A percentile compares a stretch with the other conserved stretches of the same genome.
phyloP scores from a whole-genome alignment of 345 rosid species.

The Excoecaria agallocha region DNA sequence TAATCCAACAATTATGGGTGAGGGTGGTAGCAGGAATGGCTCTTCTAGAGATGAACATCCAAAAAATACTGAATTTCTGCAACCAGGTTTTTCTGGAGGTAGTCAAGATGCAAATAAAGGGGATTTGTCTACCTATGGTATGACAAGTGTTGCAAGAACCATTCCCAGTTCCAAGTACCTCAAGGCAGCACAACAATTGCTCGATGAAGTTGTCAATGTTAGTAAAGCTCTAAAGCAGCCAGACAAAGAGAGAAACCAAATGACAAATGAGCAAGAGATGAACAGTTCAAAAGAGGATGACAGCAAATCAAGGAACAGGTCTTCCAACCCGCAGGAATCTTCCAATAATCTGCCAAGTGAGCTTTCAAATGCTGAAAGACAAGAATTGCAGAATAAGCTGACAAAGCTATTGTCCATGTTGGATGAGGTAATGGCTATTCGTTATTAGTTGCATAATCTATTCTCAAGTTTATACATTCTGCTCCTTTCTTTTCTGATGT shows the following conservation, averaged over 20 bases:
- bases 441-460: background rate
- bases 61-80: slow-evolving; percentile 50
- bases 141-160: slow-evolving; percentile 52
- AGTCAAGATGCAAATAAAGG: slow-evolving; percentile 46
- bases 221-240: slow-evolving; percentile 64
- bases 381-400: slow-evolving; percentile 79
- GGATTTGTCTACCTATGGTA: slow-evolving; percentile 53
- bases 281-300: slow-evolving; percentile 44
- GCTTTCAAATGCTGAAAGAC: slow-evolving; percentile 73
- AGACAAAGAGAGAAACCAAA: slow-evolving; percentile 45
- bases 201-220: slow-evolving; percentile 79
- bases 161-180: slow-evolving; percentile 68
- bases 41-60: slow-evolving; percentile 53
- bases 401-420: slow-evolving; percentile 79
- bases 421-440: slow-evolving; percentile 57
- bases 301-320: slow-evolving; percentile 42
- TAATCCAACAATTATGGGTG: slow-evolving; percentile 39
- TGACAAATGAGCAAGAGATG: slow-evolving; percentile 37
- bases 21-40: slow-evolving; percentile 43
- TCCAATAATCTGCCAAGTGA: slow-evolving; percentile 40
- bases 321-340: slow-evolving; percentile 40
- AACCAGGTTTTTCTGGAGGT: slow-evolving; percentile 36
- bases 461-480: background rate
- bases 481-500: background rate
- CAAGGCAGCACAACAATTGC: slow-evolving; percentile 75